Conservation (phyloP, 2,329 filamentous ascomycete species). For the Neocucurbitaria cava region DNA sequence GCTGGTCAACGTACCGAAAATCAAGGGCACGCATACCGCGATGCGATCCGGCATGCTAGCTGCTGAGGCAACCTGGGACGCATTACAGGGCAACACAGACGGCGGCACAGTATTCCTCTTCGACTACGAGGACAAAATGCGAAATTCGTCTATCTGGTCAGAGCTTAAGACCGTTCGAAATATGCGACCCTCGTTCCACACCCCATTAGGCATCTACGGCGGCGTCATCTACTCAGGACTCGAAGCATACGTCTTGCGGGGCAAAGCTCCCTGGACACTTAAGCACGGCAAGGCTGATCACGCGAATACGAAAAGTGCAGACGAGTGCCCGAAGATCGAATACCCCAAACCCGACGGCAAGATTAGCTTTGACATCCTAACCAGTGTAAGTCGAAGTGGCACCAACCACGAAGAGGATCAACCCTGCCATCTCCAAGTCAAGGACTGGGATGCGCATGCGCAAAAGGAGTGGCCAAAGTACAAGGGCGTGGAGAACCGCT, state of each 20-base stretch:
- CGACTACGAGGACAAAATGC: conserved; percentile 89
- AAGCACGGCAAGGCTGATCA: conserved; percentile 82
- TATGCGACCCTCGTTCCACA: conserved; percentile 95
- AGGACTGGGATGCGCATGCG: conserved; percentile 93
- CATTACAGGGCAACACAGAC: conserved; percentile 64
- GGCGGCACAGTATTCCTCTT: conserved; percentile 85
- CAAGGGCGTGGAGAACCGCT: conserved; percentile 92
- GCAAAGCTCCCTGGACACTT: conserved; percentile 88
- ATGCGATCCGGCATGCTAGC: conserved; percentile 98
- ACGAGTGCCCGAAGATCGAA: conserved; percentile 84
- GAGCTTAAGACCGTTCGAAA: conserved; percentile 96
- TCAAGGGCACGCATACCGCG: conserved; percentile 97
- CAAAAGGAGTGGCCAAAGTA: conserved; percentile 82
- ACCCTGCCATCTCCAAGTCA: conserved; percentile 92
- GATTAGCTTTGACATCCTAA: conserved; percentile 94
- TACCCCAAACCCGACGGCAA: conserved; percentile 97
- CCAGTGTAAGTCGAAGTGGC: conserved; percentile 90
- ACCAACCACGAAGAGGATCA: conserved; percentile 99
- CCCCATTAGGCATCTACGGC: conserved; percentile 83
- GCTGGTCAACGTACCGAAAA: conserved; percentile 96
- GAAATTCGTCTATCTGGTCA: conserved; percentile 88
- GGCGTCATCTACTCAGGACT: conserved; percentile 92
- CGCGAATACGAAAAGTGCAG: conserved; percentile 78
- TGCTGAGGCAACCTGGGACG: conserved; percentile 85
- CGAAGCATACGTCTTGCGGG: conserved; percentile 86